Base-by-base conservation (phyloP, 257 asterid genomes). In the Forsythia viridissima region DNA sequence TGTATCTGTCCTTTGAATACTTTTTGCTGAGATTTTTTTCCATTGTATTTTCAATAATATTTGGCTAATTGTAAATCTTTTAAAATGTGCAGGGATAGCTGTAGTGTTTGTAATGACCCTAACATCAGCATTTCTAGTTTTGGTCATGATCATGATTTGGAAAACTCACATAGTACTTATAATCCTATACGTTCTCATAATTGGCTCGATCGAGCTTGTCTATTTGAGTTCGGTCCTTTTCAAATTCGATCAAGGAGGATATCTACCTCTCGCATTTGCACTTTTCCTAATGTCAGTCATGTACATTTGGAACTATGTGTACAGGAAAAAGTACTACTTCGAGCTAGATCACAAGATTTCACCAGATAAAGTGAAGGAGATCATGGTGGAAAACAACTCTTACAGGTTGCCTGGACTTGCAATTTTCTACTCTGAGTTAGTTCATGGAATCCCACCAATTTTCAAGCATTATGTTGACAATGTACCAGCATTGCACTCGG, bases 401-500 rank as follows among this genome's bases (percentile, higher is more conserved):
- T 42, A 51, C 52, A 80, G 85, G 0, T 6, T 86, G 42, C 90
- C 86, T 0, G 86, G 90, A 12, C 84, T 86, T 12, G 88, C 88
- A 4, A 65, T 86, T 40, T 82, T 86, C 77, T 84, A 86, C 9
- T 84, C 88, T 0, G 90, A 84, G 67, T 84, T 86, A 51, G 88
- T 86, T 2, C 86, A 84, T n/a, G 90, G 90, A 11, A 86, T 86
- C 38, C 88, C 88, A 41, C 90, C 86, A 1, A 86, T 86, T 6
- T 86, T 86, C 84, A 80, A 75, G 57, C 90, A 84, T 57, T 86
- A 84, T 2, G 85, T 84, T 12, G 81, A 57, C 4, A 84, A 86
- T n/a, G 86, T 84, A 0, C 88, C 85, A 0, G 86, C 80, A 2
- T 71, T 86, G n/a, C 86, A 86, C 63, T 80, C 86, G 0, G 86